Conservation (phyloP, 192 early-diverging fungal genomes). For the Diversispora eburnea region DNA sequence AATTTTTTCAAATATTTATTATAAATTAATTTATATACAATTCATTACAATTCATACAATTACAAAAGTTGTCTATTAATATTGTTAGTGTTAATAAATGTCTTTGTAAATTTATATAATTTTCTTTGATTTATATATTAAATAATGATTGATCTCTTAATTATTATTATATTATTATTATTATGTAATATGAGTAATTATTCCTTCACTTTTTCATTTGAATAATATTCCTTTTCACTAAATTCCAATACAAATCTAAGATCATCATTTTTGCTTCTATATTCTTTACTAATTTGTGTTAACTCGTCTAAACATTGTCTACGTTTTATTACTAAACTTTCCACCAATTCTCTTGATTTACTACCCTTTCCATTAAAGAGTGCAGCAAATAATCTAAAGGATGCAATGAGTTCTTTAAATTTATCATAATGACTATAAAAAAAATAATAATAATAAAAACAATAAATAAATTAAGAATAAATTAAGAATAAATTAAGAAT, state of each 20-base stretch:
- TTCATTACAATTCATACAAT: too few species aligned
- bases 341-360: conserved; percentile 1
- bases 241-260: conserved; percentile 16
- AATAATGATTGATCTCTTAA: too few species aligned
- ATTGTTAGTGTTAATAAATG: too few species aligned
- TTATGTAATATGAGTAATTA: neutral
- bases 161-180: too few species aligned
- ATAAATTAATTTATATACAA: too few species aligned
- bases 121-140: too few species aligned
- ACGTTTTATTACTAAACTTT: conserved; percentile 9
- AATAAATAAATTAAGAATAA: neutral
- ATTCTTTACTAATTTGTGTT: conserved; percentile 4
- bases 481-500: neutral
- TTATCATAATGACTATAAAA: conserved; percentile 26
- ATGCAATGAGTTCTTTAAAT: conserved; percentile 27
- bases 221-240: neutral
- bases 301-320: neutral
- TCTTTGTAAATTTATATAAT: too few species aligned
- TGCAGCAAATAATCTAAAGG: conserved; percentile 18
- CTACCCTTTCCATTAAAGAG: conserved; percentile 13
- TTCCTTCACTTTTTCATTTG: neutral
- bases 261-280: conserved; percentile 25
- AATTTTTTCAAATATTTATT: too few species aligned
- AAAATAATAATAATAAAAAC: neutral
- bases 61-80: too few species aligned